Evolutionary conservation across 352 stramenopile genomes (phyloP).

Genomic region (Phytophthora capsici): DNA sequence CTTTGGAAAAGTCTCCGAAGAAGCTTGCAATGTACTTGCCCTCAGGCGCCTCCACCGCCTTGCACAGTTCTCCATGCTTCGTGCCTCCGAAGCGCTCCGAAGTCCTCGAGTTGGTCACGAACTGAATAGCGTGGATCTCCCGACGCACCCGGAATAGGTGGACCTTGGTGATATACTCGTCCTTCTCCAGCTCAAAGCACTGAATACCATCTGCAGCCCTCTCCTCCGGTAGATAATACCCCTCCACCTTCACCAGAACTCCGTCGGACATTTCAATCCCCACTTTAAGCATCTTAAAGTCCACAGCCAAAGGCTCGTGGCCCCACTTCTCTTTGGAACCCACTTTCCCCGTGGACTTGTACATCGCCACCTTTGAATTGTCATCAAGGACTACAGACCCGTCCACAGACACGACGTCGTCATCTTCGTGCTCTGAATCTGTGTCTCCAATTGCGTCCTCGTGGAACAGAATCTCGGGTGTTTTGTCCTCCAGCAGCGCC

Average conservation of each 20-base stretch:
- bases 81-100: slow-evolving; percentile 31
- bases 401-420: slow-evolving; percentile 27
- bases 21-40: slow-evolving; percentile 37
- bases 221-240: slow-evolving; percentile 13
- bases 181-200: slow-evolving; percentile 14
- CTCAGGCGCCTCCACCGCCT: slow-evolving; percentile 35
- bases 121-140: slow-evolving; percentile 39
- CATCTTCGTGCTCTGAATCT: slow-evolving; percentile 34
- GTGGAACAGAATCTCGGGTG: slow-evolving; percentile 41
- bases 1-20: slow-evolving; percentile 29
- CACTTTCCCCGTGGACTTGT: slow-evolving; percentile 26
- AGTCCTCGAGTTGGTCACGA: slow-evolving; percentile 31
- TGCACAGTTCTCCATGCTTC: slow-evolving; percentile 37
- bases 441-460: slow-evolving; percentile 40
- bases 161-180: slow-evolving; percentile 36
- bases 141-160: slow-evolving; percentile 34
- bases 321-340: slow-evolving; percentile 33
- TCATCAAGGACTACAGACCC: slow-evolving; percentile 31
- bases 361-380: slow-evolving; percentile 22
- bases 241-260: slow-evolving; percentile 27
- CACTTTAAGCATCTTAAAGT: slow-evolving; percentile 25
- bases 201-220: background rate
- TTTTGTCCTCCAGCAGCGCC: slow-evolving; percentile 38
- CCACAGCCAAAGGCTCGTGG: slow-evolving; percentile 12
- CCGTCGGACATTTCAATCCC: slow-evolving; percentile 22